Evolutionary conservation across 1,284 basidiomycete genomes (phyloP).

Genomic region (Pseudomicrostroma phylloplanum): DNA sequence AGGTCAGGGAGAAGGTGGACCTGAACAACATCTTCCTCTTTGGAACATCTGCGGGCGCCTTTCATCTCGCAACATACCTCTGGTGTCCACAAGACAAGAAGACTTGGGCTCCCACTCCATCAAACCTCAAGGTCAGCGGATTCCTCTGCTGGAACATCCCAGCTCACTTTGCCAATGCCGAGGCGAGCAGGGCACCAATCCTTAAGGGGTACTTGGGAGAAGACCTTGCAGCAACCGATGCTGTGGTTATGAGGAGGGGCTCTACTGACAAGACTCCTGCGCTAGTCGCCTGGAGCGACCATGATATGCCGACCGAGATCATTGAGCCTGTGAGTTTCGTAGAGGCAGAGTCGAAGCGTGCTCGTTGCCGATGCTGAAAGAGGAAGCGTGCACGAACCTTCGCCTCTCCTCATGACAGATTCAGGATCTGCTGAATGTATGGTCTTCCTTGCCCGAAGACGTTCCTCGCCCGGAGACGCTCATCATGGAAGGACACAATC

Average conservation of each 20-base stretch:
- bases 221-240: neutral
- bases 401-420: neutral
- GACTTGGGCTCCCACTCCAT: neutral
- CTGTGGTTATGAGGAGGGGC: neutral
- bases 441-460: neutral
- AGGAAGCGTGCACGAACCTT: neutral
- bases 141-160: slow-evolving; percentile 7
- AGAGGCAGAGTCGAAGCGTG: neutral
- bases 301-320: too few species aligned
- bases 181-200: neutral
- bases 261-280: too few species aligned
- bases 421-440: neutral
- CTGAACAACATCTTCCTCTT: neutral
- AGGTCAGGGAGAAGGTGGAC: neutral
- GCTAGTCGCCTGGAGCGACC: too few species aligned
- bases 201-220: neutral
- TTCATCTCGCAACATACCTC: neutral
- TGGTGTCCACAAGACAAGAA: neutral
- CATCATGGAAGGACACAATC: slow-evolving; percentile 2
- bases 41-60: slow-evolving; percentile 2
- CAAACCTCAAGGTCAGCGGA: neutral
- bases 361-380: neutral
- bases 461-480: neutral
- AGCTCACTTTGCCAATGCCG: neutral
- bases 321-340: neutral